Base-by-base conservation (phyloP, 106 monocot genomes). In the Dendrobium nobile region DNA sequence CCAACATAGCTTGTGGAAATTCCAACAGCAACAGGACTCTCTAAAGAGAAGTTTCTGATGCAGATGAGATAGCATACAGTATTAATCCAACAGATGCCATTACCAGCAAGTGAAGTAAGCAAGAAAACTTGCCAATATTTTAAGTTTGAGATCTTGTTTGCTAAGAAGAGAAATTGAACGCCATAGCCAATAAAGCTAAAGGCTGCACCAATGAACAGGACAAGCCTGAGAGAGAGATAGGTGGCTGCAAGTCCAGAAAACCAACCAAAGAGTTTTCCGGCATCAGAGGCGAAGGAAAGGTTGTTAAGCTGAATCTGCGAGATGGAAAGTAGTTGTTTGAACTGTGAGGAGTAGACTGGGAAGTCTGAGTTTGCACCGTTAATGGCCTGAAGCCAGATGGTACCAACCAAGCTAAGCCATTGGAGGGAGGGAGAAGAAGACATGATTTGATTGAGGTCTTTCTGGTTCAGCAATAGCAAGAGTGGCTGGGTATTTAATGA, bases 61-160 rank as follows among this genome's bases (percentile, higher is more conserved):
- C 90, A 96, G 22, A 86, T 78, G 27, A 90, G 82, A 79, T 90
- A 93, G 64, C 89, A 93, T 4, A 84, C 93, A 0, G 93, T 96
- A 86, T 96, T 96, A 56, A 96, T 88, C 96, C 96, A 96, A 47
- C 91, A 93, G 28, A 91, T 91, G 79, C 89, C 84, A n/a, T 91
- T 91, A 1, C 96, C 96, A 13, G 89, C 88, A 8, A 93, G 54
- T 44, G 84, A 67, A 48, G 85, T 88, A 31, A 91, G 91, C 10
- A 78, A 4, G 79, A 96, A 90, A 16, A 93, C 78, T 18, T 91
- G 93, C 85, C 86, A 86, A 81, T 93, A 96, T 15, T 88, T 77
- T 8, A 90, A 56, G 16, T 75, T 54, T 8, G 82, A 9, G 47
- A 85, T 81, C 7, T 79, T 78, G 73, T 80, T 75, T 15, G 72